phyloP scores from a whole-genome alignment of 1,139 yeast genomes.

The Suhomyces anneliseae region DNA sequence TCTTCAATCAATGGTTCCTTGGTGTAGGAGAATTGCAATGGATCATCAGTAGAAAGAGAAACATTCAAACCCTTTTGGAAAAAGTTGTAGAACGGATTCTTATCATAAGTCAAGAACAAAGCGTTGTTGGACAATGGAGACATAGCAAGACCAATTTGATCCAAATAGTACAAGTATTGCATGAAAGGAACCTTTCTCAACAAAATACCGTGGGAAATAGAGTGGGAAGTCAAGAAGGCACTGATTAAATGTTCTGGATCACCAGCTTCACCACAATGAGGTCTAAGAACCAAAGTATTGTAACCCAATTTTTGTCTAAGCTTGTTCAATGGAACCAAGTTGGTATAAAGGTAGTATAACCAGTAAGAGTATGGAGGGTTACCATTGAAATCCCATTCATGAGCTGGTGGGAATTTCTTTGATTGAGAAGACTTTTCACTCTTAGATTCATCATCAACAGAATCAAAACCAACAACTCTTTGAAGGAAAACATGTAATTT shows the following conservation, averaged over 20 bases:
- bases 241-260: constrained; percentile 95
- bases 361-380: constrained; percentile 99
- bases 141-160: constrained; percentile 98
- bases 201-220: constrained; percentile 92
- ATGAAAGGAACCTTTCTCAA: constrained; percentile 91
- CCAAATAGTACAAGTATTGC: constrained; percentile 88
- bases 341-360: constrained; percentile 83
- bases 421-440: constrained; percentile 73
- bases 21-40: constrained; percentile 89
- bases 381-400: constrained; percentile 69
- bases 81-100: constrained; percentile 86
- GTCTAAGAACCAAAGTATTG: constrained; percentile 89
- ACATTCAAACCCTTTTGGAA: constrained; percentile 93
- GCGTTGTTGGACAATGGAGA: constrained; percentile 97
- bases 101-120: constrained; percentile 89
- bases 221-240: constrained; percentile 86
- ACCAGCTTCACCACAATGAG: constrained; percentile 99
- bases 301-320: constrained; percentile 73
- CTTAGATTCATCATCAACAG: constrained; percentile 97
- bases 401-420: constrained; percentile 78
- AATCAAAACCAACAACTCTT: constrained; percentile 95
- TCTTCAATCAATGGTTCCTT: constrained; percentile 98
- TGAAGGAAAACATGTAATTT: constrained; percentile 84
- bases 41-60: constrained; percentile 75
- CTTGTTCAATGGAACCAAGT: constrained; percentile 79